phyloP scores from a whole-genome alignment of 2,329 filamentous ascomycete species.

The Phialocephala sp. region DNA sequence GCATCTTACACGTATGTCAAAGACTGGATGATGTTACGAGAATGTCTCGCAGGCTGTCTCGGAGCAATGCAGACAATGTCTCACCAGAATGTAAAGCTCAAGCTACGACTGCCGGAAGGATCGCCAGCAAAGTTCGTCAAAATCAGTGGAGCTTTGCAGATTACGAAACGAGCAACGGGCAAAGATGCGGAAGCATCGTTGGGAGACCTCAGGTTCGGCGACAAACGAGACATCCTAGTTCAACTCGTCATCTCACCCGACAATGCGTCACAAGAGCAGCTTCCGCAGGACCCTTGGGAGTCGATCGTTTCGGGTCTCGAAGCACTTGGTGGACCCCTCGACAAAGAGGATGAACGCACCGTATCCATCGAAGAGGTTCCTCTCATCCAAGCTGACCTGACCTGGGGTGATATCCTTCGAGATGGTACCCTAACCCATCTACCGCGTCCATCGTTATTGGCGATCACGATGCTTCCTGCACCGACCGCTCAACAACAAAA shows the following conservation, averaged over 20 bases:
- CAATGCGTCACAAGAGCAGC: constrained; percentile 75
- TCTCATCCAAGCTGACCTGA: constrained; percentile 91
- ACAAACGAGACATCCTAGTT: constrained; percentile 92
- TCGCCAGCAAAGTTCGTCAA: constrained; percentile 99
- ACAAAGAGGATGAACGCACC: constrained; percentile 82
- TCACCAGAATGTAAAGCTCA: constrained; percentile 98
- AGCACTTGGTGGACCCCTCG: constrained; percentile 85
- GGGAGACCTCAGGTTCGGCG: constrained; percentile 91
- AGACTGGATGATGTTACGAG: constrained; percentile 99
- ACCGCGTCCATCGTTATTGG: constrained; percentile 85
- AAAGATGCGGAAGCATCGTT: constrained; percentile 91
- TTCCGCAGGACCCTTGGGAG: constrained; percentile 96
- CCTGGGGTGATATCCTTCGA: constrained; percentile 89
- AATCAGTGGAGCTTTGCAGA: constrained; percentile 94
- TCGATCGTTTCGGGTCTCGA: constrained; percentile 95
- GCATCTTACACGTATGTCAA: constrained; percentile 98
- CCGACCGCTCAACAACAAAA: constrained; percentile 63
- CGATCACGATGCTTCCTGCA: constrained; percentile 92
- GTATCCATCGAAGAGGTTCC: constrained; percentile 93
- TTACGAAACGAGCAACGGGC: constrained; percentile 93
- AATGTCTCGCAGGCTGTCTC: constrained; percentile 92
- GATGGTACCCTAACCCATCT: constrained; percentile 87
- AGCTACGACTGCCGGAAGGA: constrained; percentile 90
- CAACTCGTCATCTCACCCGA: constrained; percentile 93
- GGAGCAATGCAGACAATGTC: constrained; percentile 91